Evolutionary conservation across 345 rosid species (phyloP).

Genomic region (Salix exigua): DNA sequence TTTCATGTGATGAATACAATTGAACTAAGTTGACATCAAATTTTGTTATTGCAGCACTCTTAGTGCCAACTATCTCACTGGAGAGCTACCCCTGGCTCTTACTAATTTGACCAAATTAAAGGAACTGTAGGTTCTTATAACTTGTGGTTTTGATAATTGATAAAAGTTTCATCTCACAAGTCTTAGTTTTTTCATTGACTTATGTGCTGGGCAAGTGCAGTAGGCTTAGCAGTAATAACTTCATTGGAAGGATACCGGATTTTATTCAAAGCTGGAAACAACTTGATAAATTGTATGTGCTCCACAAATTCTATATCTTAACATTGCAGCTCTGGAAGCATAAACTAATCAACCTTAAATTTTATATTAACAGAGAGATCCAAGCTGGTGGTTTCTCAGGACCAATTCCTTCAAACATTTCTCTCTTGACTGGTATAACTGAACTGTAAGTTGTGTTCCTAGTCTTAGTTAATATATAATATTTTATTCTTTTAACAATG

Average conservation of each 20-base stretch:
- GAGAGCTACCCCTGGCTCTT: conserved; percentile 13
- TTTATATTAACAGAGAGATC: conserved; percentile 8
- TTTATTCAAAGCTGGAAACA: conserved; percentile 11
- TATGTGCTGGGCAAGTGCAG: conserved; percentile 4
- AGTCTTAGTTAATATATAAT: background rate
- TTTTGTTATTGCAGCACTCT: conserved; percentile 9
- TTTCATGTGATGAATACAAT: too few relatives aligned
- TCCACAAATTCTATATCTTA: background rate
- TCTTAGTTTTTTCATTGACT: background rate
- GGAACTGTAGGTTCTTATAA: conserved; percentile 8
- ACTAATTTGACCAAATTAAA: conserved; percentile 14
- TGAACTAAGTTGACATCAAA: too few relatives aligned
- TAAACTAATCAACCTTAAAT: background rate
- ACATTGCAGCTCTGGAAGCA: background rate
- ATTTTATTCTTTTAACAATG: background rate
- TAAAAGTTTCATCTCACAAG: background rate
- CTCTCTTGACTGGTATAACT: background rate
- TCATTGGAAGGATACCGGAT: conserved; percentile 11
- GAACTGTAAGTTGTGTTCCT: conserved; percentile 4
- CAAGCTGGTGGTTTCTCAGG: conserved; percentile 19
- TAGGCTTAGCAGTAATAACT: conserved; percentile 15
- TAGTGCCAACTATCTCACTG: conserved; percentile 20
- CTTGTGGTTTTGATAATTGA: background rate
- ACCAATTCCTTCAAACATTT: conserved; percentile 15
- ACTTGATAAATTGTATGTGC: background rate